Evolutionary conservation across 139 green algal species (phyloP).

Genomic region (Asterochloris erici): DNA sequence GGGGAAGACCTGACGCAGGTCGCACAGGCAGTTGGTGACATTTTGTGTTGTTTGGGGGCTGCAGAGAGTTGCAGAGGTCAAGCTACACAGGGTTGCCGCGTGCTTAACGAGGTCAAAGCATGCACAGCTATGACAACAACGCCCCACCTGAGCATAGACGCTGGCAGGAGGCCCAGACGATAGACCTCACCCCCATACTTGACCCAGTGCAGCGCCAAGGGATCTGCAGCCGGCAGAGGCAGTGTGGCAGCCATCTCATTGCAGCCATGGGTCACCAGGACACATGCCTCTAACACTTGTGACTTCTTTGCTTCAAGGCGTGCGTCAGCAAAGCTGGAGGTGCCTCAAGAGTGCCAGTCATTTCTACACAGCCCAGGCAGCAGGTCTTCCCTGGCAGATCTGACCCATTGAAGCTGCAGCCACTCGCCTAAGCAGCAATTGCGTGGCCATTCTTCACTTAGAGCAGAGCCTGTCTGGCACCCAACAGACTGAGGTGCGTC

Average conservation of each 20-base stretch:
- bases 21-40: not conserved
- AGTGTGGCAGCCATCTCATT: not conserved
- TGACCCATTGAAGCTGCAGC: not conserved
- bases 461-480: not conserved
- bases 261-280: not conserved
- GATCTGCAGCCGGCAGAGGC: conserved; percentile 6
- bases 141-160: conserved; percentile 10
- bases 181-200: conserved; percentile 18
- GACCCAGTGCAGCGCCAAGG: conserved; percentile 17
- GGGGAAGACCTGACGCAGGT: not conserved
- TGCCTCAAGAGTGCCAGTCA: not conserved
- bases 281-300: not conserved
- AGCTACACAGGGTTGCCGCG: too few relatives aligned
- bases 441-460: too few relatives aligned
- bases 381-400: not conserved
- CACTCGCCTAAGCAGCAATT: too few relatives aligned
- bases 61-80: not conserved
- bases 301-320: not conserved
- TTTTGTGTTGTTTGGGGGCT: not conserved
- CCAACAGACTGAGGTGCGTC: not conserved
- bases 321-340: not conserved
- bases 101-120: not conserved
- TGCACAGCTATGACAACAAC: not conserved
- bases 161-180: conserved; percentile 14
- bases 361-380: not conserved